Evolutionary conservation across 2,329 filamentous ascomycete genomes (phyloP).

Genomic region (Chaetothyriales sp.): DNA sequence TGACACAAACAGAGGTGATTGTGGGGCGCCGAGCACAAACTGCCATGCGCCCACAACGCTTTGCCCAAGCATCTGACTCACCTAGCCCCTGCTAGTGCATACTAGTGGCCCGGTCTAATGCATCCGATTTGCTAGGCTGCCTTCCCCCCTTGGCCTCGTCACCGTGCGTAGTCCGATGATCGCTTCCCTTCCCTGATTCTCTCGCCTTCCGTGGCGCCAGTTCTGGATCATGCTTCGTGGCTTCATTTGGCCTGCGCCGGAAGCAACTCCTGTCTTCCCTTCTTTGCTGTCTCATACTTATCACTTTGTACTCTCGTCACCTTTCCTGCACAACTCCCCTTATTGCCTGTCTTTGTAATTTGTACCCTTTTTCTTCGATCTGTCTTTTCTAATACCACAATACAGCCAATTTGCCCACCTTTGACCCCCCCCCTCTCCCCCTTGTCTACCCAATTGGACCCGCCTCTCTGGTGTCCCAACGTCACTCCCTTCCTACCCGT

Average conservation of each 20-base stretch:
- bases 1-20: neutral
- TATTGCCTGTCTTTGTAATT: neutral
- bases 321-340: neutral
- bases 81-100: neutral
- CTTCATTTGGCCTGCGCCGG: neutral
- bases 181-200: neutral
- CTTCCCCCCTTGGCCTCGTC: neutral
- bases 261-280: neutral
- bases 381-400: neutral
- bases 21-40: neutral
- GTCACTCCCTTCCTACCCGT: conserved; percentile 1
- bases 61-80: neutral
- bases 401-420: neutral
- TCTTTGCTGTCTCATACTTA: neutral
- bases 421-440: neutral
- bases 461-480: neutral
- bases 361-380: neutral
- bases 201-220: neutral
- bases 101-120: neutral
- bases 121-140: neutral
- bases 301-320: neutral
- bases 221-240: neutral
- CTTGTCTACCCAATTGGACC: neutral
- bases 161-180: neutral
- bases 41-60: neutral